Evolutionary conservation across 2,329 filamentous ascomycete genomes (phyloP), one percentile per base, ranked within the genome.

Genomic region (Penicillium sp.): DNA sequence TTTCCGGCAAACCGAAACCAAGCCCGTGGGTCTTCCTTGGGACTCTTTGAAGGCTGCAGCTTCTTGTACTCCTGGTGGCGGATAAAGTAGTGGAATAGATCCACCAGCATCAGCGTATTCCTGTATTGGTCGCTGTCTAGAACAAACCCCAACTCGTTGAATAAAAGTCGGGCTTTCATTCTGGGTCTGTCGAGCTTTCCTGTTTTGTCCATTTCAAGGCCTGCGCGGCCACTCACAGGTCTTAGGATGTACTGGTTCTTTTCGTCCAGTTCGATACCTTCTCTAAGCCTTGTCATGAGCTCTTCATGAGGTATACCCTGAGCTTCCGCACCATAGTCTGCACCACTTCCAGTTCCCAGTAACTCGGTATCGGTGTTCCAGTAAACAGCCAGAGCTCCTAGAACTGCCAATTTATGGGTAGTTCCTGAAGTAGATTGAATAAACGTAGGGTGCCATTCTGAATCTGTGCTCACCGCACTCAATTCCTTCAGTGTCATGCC

Each of bases 41-140:
- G 89, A 0, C 83, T 82, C 57, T 81, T 86, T 68, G 95, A 94
- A 3, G 94, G 94, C 65, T 96, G 91, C 58, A 91, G 80, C 65
- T 88, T 93, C 70, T 95, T 95, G 77, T 97, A 97, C 71, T 99
- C 93, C 71, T 97, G 94, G 63, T 99, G 94, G 30, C 93, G 87
- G 64, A 97, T 89, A 72, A 97, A 99, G 74, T 96, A 97, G 72
- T 99, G 94, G 78, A 99, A 99, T 2, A 97, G 80, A 69, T 99
- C 94, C 1, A 97, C 89, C 79, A 99, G 89, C 94, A 99, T 99
- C 58, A 99, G 77, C 5, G 88, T 91, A 74, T 99, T 94, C 28
- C 95, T 89, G 69, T 99, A 99, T 71, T 99, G 94, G 63, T 97
- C 85, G 63, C 99, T 93, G 64, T 99, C 95, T 30, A 99, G 82